Evolutionary conservation across 345 rosid genomes (phyloP), one percentile per base, ranked within the genome.

Genomic region (Noccaea caerulescens): DNA sequence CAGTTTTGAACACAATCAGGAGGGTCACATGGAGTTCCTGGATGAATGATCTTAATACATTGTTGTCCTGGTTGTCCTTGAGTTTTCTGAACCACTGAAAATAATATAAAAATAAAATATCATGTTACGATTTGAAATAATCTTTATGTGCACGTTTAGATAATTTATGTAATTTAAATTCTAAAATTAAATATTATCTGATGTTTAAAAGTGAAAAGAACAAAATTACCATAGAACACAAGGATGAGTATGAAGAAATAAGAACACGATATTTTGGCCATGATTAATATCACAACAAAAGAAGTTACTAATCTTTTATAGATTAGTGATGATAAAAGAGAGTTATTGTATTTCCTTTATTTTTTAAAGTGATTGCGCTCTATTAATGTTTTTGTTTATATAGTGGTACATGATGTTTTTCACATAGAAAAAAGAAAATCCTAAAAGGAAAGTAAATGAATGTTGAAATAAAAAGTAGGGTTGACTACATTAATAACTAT

Each of bases 261-360:
- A 62, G 38, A 62, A 63, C 63, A 52, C 43, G 32, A 53, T 43
- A 42, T 6, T 38, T 62, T 72, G 2, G 66, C 71, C 72, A 73
- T 73, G n/a, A 58, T 34, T 10, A 44, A 11, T 72, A 25, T 30
- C 25, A 34, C 13, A 63, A 20, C 39, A 20, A 63, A 41, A 63
- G 10, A 62, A 51, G 18, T 9, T 50, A 27, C 7, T 20, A 14
- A 7, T 38, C 11, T 32, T 69, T 45, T 25, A 7, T 50, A 11
- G 30, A 10, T 10, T 41, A 41, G 11, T 41, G 38, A 7, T 10
- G 30, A 5, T 50, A 20, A 50, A 11, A 10, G 3, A 43, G 11
- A 42, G 10, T 1, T 3, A 10, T 11, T 11, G 23, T 42, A 2
- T 11, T 42, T 42, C 13, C 4, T 41, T 41, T 41, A 33, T 33